Conservation (phyloP, 192 early-diverging fungal species). For the Rhizophagus clarus region DNA sequence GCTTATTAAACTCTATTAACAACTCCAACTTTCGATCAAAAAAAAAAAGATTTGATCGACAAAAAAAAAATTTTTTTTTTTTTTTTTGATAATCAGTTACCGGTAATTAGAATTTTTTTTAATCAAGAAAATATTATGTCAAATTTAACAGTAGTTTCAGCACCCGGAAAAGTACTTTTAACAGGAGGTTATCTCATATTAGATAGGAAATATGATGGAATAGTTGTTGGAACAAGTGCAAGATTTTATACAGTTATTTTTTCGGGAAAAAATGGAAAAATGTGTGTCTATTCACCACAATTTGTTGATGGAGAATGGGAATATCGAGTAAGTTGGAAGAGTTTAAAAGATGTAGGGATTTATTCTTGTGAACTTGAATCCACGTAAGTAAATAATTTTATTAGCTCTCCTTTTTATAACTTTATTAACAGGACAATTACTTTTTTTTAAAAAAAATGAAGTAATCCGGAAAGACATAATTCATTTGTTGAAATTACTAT, state of each 20-base stretch:
- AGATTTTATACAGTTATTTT: slow-evolving; percentile 79
- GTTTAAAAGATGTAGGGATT: slow-evolving; percentile 26
- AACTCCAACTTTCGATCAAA: no score
- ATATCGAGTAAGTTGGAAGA: slow-evolving; percentile 48
- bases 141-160: slow-evolving; percentile 65
- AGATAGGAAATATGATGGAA: slow-evolving; percentile 73
- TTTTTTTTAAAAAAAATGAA: background rate
- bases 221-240: slow-evolving; percentile 83
- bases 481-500: slow-evolving; percentile 69
- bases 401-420: background rate
- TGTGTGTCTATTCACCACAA: slow-evolving; percentile 80
- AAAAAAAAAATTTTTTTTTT: no score
- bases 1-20: no score
- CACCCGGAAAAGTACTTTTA: slow-evolving; percentile 94
- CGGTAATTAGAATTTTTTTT: no score
- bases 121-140: background rate
- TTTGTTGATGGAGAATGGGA: slow-evolving; percentile 84
- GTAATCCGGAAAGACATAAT: slow-evolving; percentile 49
- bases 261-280: slow-evolving; percentile 32
- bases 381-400: slow-evolving; percentile 32
- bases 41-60: no score
- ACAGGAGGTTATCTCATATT: slow-evolving; percentile 95
- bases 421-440: background rate
- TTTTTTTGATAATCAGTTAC: no score
- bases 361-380: slow-evolving; percentile 38